Evolutionary conservation across 768 basidiomycete species (phyloP).

Genomic region (Rhizopogon vinicolor): DNA sequence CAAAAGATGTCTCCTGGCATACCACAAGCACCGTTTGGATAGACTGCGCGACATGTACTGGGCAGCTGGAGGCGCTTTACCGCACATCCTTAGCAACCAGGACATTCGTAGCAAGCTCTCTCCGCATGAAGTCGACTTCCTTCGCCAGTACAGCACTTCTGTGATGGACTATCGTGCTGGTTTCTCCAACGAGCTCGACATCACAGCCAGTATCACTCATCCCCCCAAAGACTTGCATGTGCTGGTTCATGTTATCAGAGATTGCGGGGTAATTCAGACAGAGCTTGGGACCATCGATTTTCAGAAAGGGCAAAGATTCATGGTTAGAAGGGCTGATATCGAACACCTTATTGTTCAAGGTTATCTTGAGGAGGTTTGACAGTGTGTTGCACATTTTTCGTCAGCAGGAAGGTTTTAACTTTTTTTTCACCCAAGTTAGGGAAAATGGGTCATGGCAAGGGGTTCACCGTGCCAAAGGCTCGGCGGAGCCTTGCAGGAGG

Average conservation of each 20-base stretch:
- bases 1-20: constrained; percentile 93
- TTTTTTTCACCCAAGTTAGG: background rate
- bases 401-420: background rate
- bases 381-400: constrained; percentile 6
- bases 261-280: constrained; percentile 90
- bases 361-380: constrained; percentile 80
- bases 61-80: constrained; percentile 81
- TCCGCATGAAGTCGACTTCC: constrained; percentile 80
- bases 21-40: constrained; percentile 83
- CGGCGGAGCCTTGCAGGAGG: too few species aligned
- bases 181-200: constrained; percentile 83
- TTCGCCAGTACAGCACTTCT: constrained; percentile 74
- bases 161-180: constrained; percentile 83
- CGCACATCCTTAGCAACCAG: constrained; percentile 67
- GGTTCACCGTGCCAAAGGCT: too few species aligned
- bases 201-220: constrained; percentile 74
- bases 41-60: constrained; percentile 87
- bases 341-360: constrained; percentile 94
- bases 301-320: constrained; percentile 82
- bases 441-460: too few species aligned
- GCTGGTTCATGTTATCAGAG: constrained; percentile 78
- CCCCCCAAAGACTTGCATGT: constrained; percentile 92
- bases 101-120: constrained; percentile 71
- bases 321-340: constrained; percentile 84
- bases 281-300: constrained; percentile 91